Evolutionary conservation across 192 early-diverging fungal species (phyloP).

Genomic region (Rhizophagus clarus): DNA sequence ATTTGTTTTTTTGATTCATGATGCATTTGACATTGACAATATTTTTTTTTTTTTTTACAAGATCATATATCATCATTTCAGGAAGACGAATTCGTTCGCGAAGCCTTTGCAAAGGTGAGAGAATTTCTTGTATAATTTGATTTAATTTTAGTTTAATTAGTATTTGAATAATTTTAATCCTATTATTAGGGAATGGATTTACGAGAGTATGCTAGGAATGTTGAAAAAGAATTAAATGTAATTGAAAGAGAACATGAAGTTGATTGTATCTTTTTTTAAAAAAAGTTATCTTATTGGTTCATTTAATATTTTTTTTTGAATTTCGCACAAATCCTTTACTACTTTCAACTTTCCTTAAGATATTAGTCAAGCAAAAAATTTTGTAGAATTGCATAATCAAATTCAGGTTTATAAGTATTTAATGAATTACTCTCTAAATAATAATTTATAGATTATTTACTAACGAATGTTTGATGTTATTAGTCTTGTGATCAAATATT

Average conservation of each 20-base stretch:
- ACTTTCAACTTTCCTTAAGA: constrained; percentile 41
- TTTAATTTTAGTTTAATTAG: neutral
- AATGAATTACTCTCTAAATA: neutral
- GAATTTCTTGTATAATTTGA: neutral
- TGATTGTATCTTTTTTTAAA: constrained; percentile 53
- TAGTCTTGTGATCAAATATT: constrained; percentile 78
- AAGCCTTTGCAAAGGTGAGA: constrained; percentile 70
- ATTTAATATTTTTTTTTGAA: neutral
- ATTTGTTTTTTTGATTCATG: neutral
- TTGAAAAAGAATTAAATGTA: constrained; percentile 71
- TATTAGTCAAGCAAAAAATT: constrained; percentile 54
- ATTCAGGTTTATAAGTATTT: constrained; percentile 53
- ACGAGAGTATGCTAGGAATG: constrained; percentile 78
- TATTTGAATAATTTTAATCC: neutral
- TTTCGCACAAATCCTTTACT: neutral
- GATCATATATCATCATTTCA: constrained; percentile 75
- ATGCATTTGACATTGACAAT: neutral
- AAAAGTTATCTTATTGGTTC: too few relatives aligned
- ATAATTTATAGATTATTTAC: constrained; percentile 1
- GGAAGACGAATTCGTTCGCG: constrained; percentile 82
- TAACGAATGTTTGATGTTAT: neutral
- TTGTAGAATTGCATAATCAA: constrained; percentile 66
- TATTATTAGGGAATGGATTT: constrained; percentile 76
- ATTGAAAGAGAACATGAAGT: constrained; percentile 73
- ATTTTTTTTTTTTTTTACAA: constrained; percentile 21